These are phyloP conservation scores for Chrysanthemum seticuspe DNA, from an alignment of 129 eudicot genomes.

Conservation along the genomic window DNA sequence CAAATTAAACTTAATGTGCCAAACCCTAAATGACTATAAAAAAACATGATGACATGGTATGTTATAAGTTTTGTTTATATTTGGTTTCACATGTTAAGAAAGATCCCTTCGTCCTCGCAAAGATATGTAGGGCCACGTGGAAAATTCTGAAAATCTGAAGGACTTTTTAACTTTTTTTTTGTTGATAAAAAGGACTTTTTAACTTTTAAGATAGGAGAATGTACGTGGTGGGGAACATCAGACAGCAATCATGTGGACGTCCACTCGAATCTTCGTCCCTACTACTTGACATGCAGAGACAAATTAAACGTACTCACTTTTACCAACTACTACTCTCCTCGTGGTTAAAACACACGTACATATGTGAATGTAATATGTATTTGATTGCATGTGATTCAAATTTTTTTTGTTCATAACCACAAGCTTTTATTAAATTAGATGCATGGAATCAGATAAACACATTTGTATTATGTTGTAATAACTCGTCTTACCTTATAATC, in stretches of 20 bases:
- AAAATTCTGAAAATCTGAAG: background rate
- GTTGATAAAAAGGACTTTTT: background rate
- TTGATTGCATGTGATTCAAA: no score
- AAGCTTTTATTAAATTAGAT: no score
- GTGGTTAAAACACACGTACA: no score
- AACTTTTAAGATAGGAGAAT: background rate
- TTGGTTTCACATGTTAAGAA: background rate
- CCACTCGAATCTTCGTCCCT: constrained; percentile 2
- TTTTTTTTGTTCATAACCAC: no score
- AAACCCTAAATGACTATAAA: no score
- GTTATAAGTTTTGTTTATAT: no score
- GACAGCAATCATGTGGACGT: constrained; percentile 4
- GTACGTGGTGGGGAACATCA: background rate
- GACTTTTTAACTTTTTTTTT: background rate
- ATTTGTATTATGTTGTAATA: no score
- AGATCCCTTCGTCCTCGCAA: background rate
- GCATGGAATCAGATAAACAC: no score
- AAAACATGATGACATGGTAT: no score
- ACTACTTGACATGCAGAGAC: background rate
- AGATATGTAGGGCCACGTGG: constrained; percentile 2
- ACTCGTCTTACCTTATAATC: no score
- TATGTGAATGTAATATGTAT: no score
- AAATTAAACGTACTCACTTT: background rate
- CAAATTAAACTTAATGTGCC: background rate
- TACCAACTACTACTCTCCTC: no score